Evolutionary conservation across 2,329 filamentous ascomycete genomes (phyloP).

Genomic region (Trichoderma koningii): DNA sequence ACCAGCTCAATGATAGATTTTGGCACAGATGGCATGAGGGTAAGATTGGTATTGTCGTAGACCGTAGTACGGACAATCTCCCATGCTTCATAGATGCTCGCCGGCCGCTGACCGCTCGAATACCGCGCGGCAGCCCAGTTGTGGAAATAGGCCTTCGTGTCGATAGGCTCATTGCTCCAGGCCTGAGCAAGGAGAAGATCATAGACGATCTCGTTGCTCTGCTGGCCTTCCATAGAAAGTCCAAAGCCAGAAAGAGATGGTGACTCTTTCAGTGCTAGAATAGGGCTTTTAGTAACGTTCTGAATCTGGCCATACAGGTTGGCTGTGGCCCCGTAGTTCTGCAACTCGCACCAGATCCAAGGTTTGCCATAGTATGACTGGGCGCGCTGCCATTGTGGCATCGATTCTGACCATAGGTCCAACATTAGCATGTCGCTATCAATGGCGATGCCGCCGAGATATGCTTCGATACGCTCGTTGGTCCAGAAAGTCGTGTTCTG

Average conservation of each 20-base stretch:
- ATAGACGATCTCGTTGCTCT: neutral
- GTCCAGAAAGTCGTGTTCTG: conserved; percentile 48
- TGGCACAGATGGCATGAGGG: conserved; percentile 40
- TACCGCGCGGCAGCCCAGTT: neutral
- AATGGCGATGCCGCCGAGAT: conserved; percentile 47
- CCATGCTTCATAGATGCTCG: conserved; percentile 47
- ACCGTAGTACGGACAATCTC: conserved; percentile 47
- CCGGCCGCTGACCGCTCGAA: neutral
- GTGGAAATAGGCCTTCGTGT: neutral
- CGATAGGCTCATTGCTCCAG: neutral
- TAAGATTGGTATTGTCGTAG: conserved; percentile 52
- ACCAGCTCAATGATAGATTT: conserved; percentile 51
- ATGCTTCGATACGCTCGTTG: conserved; percentile 50
- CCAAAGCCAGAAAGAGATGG: neutral
- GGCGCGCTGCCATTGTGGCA: conserved; percentile 54
- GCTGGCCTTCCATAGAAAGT: neutral
- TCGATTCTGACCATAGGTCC: conserved; percentile 52
- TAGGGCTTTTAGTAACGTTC: conserved; percentile 50
- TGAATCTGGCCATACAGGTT: conserved; percentile 53
- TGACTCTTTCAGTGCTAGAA: conserved; percentile 29
- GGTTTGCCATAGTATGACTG: conserved; percentile 54
- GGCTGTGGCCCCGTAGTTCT: conserved; percentile 52
- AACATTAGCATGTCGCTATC: conserved; percentile 53
- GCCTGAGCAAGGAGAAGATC: neutral
- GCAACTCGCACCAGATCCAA: conserved; percentile 57